Conservation (phyloP, 495 filamentous ascomycete genomes). For the Neurospora sp. region DNA sequence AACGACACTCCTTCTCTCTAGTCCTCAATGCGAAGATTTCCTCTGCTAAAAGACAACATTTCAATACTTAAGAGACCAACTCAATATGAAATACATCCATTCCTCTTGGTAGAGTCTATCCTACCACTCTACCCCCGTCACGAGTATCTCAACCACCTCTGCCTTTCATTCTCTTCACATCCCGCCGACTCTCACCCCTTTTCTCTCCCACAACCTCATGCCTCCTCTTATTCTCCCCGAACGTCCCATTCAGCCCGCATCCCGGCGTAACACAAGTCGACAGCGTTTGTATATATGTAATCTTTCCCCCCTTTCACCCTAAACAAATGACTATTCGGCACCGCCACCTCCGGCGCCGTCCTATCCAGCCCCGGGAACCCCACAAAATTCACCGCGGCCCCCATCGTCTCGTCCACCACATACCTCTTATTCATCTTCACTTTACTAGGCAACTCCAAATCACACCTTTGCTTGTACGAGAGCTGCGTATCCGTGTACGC, state of each 20-base stretch:
- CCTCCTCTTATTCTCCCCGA: background rate
- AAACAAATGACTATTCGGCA: slow-evolving; percentile 27
- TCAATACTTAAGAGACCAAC: too few species aligned
- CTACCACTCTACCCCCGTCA: background rate
- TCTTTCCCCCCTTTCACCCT: slow-evolving; percentile 26
- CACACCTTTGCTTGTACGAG: slow-evolving; percentile 19
- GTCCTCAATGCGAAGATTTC: too few species aligned
- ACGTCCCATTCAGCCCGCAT: background rate
- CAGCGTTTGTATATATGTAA: slow-evolving; percentile 26
- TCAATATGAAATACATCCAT: background rate
- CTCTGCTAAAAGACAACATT: too few species aligned
- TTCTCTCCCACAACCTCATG: background rate
- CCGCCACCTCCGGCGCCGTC: slow-evolving; percentile 11
- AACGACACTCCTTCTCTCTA: background rate
- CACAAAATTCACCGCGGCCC: slow-evolving; percentile 23
- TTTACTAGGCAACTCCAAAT: slow-evolving; percentile 18
- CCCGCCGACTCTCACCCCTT: background rate
- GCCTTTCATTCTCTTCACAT: background rate
- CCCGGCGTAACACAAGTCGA: background rate
- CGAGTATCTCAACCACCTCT: background rate
- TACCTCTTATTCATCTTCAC: slow-evolving; percentile 25
- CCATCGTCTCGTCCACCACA: slow-evolving; percentile 27
- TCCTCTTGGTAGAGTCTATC: background rate
- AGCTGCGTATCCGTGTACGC: slow-evolving; percentile 21
- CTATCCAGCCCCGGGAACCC: slow-evolving; percentile 24